Evolutionary conservation across 306 rosid genomes (phyloP).

Genomic region (Styphnolobium japonicum): DNA sequence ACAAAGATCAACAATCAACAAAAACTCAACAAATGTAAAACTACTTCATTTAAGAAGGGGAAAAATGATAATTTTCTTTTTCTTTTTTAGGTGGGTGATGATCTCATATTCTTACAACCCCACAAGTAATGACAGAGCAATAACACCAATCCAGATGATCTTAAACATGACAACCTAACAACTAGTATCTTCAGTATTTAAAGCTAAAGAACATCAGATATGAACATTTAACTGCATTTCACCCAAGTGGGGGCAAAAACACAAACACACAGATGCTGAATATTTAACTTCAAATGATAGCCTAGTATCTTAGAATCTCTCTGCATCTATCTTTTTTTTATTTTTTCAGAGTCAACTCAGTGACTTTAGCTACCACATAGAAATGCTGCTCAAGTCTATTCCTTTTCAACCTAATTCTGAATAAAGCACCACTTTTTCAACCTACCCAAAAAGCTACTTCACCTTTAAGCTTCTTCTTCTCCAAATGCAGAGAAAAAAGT

Average conservation of each 20-base stretch:
- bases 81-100: not conserved
- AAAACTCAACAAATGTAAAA: conserved; percentile 17
- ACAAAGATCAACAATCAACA: not conserved
- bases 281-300: conserved; percentile 27
- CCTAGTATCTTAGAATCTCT: conserved; percentile 17
- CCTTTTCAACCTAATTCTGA: conserved; percentile 33
- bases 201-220: conserved; percentile 24
- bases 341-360: conserved; percentile 38
- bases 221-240: conserved; percentile 23
- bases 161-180: conserved; percentile 32
- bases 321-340: too few relatives aligned
- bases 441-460: conserved; percentile 32
- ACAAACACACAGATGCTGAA: conserved; percentile 18
- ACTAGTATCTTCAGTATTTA: conserved; percentile 32
- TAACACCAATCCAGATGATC: conserved; percentile 33
- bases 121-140: conserved; percentile 24
- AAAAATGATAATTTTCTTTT: not conserved
- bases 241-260: conserved; percentile 22
- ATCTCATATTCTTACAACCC: conserved; percentile 26
- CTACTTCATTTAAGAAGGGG: conserved; percentile 15
- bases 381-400: conserved; percentile 9
- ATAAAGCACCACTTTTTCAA: conserved; percentile 35
- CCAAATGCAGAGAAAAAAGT: conserved; percentile 38
- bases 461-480: conserved; percentile 45
- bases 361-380: conserved; percentile 15